phyloP scores from a whole-genome alignment of 441 rosid species.

The Isatis lusitanica region DNA sequence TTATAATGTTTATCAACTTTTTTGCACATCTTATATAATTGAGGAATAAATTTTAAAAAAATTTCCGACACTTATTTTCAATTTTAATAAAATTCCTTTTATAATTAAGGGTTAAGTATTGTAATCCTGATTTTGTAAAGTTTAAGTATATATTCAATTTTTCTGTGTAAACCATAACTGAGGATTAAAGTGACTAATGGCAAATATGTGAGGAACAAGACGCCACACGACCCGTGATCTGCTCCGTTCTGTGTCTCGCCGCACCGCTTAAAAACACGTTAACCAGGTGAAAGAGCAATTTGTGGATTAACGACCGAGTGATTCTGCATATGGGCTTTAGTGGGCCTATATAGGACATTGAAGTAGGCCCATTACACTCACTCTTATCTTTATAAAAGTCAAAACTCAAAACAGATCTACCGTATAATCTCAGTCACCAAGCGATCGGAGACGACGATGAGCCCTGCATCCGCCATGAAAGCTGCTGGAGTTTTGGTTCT shows the following conservation, averaged over 20 bases:
- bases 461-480: constrained; percentile 33
- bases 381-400: not conserved
- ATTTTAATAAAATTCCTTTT: too few species aligned
- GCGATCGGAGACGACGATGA: constrained; percentile 30
- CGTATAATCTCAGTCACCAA: not conserved
- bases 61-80: too few species aligned
- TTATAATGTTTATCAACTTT: too few species aligned
- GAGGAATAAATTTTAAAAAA: too few species aligned
- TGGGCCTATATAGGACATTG: not conserved
- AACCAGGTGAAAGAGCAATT: not conserved
- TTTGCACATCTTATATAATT: too few species aligned
- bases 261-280: not conserved
- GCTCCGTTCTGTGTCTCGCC: not conserved
- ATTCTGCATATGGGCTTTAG: not conserved
- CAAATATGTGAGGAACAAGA: not conserved
- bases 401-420: constrained; percentile 8
- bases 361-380: not conserved
- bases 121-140: too few species aligned
- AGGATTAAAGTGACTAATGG: too few species aligned
- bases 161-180: too few species aligned
- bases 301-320: not conserved
- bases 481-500: constrained; percentile 24
- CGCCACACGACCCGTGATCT: not conserved
- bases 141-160: too few species aligned
- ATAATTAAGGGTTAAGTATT: too few species aligned